These are phyloP conservation scores for Calonectria pteridis DNA, from an alignment of 2,329 filamentous ascomycete species.

Conservation along the genomic window DNA sequence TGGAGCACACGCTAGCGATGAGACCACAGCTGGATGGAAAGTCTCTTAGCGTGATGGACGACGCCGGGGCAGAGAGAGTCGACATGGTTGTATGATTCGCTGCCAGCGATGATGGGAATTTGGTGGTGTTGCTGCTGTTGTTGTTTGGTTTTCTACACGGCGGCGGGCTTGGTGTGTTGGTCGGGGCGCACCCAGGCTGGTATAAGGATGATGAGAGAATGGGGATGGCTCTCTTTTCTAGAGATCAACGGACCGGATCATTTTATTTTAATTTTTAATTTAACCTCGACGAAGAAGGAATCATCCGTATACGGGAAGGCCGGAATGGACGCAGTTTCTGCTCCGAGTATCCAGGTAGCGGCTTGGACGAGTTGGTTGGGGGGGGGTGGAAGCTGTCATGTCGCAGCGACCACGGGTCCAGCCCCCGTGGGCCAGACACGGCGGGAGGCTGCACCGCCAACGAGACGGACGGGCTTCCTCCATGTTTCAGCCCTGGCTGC, in stretches of 20 bases:
- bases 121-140: background rate
- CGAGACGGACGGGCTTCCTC: background rate
- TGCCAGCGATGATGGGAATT: background rate
- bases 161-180: background rate
- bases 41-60: conserved; percentile 6
- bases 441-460: background rate
- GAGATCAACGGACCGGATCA: background rate
- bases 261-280: background rate
- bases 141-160: background rate
- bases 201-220: background rate
- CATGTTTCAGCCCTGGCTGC: conserved; percentile 7
- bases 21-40: background rate
- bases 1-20: conserved; percentile 14
- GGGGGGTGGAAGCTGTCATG: conserved; percentile 8
- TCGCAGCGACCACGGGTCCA: background rate
- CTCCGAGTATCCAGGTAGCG: background rate
- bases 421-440: background rate
- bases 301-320: background rate
- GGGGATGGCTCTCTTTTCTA: background rate
- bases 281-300: background rate
- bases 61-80: conserved; percentile 7
- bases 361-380: background rate
- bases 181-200: background rate
- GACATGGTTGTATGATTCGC: conserved; percentile 4
- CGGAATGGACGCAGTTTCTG: background rate